These are phyloP conservation scores for Carex pumila DNA, from an alignment of 176 grass and related monocot genomes.

Conservation along the genomic window DNA sequence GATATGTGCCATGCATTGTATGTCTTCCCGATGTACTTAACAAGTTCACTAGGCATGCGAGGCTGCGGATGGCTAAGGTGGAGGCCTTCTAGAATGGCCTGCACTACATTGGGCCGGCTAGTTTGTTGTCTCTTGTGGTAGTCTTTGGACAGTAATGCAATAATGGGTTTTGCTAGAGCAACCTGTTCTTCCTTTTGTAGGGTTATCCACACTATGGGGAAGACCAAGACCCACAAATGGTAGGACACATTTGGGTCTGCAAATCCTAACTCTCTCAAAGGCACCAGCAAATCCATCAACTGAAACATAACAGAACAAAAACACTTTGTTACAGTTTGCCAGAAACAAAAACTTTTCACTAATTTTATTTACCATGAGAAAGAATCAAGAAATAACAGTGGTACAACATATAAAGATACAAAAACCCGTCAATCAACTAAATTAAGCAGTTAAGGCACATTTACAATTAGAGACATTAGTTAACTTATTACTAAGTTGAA, in stretches of 20 bases:
- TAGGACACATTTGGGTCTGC: slow-evolving; percentile 90
- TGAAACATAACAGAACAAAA: slow-evolving; percentile 32
- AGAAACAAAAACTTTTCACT: neutral
- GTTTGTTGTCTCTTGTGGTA: slow-evolving; percentile 96
- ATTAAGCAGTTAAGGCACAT: neutral
- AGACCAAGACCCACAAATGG: slow-evolving; percentile 98
- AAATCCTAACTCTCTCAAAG: slow-evolving; percentile 87
- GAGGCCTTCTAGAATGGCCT: slow-evolving; percentile 98
- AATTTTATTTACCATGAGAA: neutral
- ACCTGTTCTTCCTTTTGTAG: slow-evolving; percentile 98
- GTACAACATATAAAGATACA: neutral
- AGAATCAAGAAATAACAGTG: neutral
- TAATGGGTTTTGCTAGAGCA: slow-evolving; percentile 89
- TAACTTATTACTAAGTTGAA: neutral
- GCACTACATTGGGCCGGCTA: slow-evolving; percentile 88
- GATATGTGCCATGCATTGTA: slow-evolving; percentile 94
- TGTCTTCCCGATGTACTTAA: slow-evolving; percentile 98
- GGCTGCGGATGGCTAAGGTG: slow-evolving; percentile 98
- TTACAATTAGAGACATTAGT: neutral
- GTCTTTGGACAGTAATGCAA: slow-evolving; percentile 88
- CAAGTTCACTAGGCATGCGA: slow-evolving; percentile 97
- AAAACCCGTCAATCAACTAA: neutral
- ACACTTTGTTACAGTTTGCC: neutral
- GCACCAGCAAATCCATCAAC: slow-evolving; percentile 84
- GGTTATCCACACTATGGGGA: slow-evolving; percentile 98